Evolutionary conservation across 768 basidiomycete genomes (phyloP).

Genomic region (Amanita phalloides): DNA sequence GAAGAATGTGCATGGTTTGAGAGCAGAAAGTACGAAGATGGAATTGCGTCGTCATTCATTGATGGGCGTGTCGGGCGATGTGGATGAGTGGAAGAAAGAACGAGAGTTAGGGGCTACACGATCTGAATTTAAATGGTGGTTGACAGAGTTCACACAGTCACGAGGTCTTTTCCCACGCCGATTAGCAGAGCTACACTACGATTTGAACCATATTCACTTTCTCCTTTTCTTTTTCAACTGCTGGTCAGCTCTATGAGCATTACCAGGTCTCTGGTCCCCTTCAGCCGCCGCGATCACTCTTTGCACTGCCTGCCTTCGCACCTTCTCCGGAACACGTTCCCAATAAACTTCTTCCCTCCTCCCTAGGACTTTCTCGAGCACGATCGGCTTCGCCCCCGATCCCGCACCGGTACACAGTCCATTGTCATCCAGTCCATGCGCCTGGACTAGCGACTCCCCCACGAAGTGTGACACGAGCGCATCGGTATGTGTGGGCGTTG

Average conservation of each 20-base stretch:
- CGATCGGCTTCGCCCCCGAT: conserved; percentile 19
- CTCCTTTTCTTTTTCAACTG: not conserved
- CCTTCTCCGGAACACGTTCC: conserved; percentile 70
- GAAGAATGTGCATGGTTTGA: too few species aligned
- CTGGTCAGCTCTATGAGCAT: not conserved
- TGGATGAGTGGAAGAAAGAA: too few species aligned
- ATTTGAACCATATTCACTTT: not conserved
- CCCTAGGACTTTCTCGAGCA: conserved; percentile 48
- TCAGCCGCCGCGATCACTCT: conserved; percentile 21
- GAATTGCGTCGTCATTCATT: too few species aligned
- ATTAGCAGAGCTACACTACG: too few species aligned
- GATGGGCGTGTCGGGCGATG: too few species aligned
- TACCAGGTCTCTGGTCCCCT: not conserved
- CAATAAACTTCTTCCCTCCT: conserved; percentile 65
- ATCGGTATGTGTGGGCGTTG: conserved; percentile 35
- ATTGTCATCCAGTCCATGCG: conserved; percentile 41
- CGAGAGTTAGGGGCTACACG: too few species aligned
- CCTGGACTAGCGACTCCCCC: conserved; percentile 26
- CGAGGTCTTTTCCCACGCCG: too few species aligned
- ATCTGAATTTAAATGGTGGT: too few species aligned
- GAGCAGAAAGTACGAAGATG: too few species aligned
- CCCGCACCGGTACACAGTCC: conserved; percentile 20
- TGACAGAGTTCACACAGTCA: too few species aligned
- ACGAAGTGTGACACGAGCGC: conserved; percentile 36
- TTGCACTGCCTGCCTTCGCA: conserved; percentile 49